These are phyloP conservation scores for Ceratopteris richardii DNA, from an alignment of 75 land plant species.

Conservation along the genomic window DNA sequence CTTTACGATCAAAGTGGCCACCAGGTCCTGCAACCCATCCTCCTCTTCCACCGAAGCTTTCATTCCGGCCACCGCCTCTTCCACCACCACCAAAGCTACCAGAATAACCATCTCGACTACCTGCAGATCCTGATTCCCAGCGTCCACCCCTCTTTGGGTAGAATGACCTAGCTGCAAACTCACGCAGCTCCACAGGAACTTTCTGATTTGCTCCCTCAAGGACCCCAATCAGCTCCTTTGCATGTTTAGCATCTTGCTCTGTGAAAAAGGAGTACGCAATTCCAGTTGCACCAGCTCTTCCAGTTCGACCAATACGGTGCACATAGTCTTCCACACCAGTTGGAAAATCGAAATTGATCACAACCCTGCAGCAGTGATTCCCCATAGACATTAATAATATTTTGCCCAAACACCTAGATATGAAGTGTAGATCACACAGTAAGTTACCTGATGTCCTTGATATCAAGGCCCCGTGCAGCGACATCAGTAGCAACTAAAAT, in stretches of 20 bases:
- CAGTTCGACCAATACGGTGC: slow-evolving; percentile 96
- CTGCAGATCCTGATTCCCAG: slow-evolving; percentile 33
- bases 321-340: slow-evolving; percentile 95
- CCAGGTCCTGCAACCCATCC: slow-evolving; percentile 31
- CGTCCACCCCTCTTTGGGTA: slow-evolving; percentile 39
- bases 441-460: slow-evolving; percentile 97
- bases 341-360: slow-evolving; percentile 94
- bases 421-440: too few relatives aligned
- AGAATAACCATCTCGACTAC: slow-evolving; percentile 19
- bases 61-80: slow-evolving; percentile 25
- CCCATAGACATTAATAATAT: too few relatives aligned
- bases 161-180: slow-evolving; percentile 52
- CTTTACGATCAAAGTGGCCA: slow-evolving; percentile 25
- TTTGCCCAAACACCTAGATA: too few relatives aligned
- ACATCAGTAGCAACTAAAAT: slow-evolving; percentile 98
- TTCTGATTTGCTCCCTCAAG: slow-evolving; percentile 83
- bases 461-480: slow-evolving; percentile 96
- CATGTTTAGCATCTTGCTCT: slow-evolving; percentile 87
- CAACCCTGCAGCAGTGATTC: slow-evolving; percentile 64
- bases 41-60: slow-evolving; percentile 33
- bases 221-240: slow-evolving; percentile 71
- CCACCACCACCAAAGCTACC: slow-evolving; percentile 38
- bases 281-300: slow-evolving; percentile 99
- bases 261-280: slow-evolving; percentile 76
- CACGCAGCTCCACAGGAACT: slow-evolving; percentile 75